These are phyloP conservation scores for Pleurostoma richardsiae DNA, from an alignment of 2,329 filamentous ascomycete species.

Conservation along the genomic window DNA sequence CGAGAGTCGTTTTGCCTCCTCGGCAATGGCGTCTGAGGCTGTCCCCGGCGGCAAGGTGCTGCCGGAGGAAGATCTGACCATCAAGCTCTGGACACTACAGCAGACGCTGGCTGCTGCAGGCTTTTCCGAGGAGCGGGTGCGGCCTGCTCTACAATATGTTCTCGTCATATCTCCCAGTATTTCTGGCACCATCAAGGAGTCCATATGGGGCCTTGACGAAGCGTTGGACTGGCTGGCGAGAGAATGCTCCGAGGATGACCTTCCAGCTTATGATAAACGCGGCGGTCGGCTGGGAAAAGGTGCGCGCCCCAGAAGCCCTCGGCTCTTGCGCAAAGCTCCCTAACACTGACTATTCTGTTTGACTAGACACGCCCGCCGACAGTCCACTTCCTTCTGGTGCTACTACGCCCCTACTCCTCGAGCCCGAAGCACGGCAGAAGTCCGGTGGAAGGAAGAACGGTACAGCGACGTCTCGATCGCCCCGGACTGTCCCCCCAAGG, in stretches of 20 bases:
- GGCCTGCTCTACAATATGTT: conserved; percentile 60
- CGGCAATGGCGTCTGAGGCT: conserved; percentile 41
- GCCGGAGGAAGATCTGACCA: conserved; percentile 72
- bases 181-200: conserved; percentile 51
- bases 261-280: conserved; percentile 64
- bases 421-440: conserved; percentile 23
- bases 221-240: conserved; percentile 86
- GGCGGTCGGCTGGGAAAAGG: conserved; percentile 27
- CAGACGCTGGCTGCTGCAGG: conserved; percentile 64
- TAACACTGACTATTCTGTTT: conserved; percentile 2
- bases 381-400: conserved; percentile 44
- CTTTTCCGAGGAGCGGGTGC: conserved; percentile 60
- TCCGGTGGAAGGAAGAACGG: conserved; percentile 27
- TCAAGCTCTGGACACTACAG: conserved; percentile 80
- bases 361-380: conserved; percentile 42
- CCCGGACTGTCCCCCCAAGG: conserved; percentile 26
- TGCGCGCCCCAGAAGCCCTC: not conserved
- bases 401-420: conserved; percentile 39
- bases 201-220: conserved; percentile 82
- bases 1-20: conserved; percentile 55
- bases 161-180: conserved; percentile 63
- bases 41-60: conserved; percentile 42
- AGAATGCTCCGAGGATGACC: conserved; percentile 62
- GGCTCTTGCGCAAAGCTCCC: not conserved
- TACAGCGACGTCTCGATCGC: conserved; percentile 18